Evolutionary conservation across 768 basidiomycete genomes (phyloP).

Genomic region (Pulveroboletus sp.): DNA sequence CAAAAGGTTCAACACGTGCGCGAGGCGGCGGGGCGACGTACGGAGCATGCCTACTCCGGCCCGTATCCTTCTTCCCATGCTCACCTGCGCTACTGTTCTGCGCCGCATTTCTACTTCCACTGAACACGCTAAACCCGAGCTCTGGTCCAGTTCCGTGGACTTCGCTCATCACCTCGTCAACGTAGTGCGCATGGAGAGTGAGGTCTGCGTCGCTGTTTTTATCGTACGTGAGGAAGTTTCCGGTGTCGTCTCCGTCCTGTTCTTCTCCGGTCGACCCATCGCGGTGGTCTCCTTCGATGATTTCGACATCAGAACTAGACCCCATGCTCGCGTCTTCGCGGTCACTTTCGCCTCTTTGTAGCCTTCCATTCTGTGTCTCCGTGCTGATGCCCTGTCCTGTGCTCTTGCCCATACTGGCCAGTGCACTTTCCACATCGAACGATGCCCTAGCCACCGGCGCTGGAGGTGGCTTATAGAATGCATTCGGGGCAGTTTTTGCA

Average conservation of each 20-base stretch:
- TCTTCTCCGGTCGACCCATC: constrained; percentile 1
- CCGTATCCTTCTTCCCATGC: neutral
- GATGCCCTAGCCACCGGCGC: neutral
- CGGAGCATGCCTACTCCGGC: neutral
- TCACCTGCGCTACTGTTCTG: neutral
- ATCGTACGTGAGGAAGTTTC: constrained; percentile 20
- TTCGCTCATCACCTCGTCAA: constrained; percentile 10
- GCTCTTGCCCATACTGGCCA: neutral
- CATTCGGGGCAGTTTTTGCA: constrained; percentile 54
- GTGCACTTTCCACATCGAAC: constrained; percentile 1
- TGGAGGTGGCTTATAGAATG: constrained; percentile 58
- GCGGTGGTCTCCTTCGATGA: constrained; percentile 4
- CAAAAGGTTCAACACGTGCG: constrained; percentile 6
- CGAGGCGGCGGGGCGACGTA: constrained; percentile 9
- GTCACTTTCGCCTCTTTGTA: neutral
- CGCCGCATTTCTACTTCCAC: neutral
- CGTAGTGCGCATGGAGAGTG: constrained; percentile 8
- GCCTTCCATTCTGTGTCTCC: constrained; percentile 6
- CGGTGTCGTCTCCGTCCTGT: constrained; percentile 9
- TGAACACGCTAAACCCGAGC: constrained; percentile 23
- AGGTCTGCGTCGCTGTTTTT: constrained; percentile 15
- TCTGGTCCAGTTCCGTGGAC: neutral
- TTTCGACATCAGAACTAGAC: constrained; percentile 16
- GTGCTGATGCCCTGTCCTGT: neutral
- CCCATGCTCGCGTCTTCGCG: constrained; percentile 22